Conservation (phyloP, 2,329 filamentous ascomycete genomes). For the Arachnopeziza araneosa region DNA sequence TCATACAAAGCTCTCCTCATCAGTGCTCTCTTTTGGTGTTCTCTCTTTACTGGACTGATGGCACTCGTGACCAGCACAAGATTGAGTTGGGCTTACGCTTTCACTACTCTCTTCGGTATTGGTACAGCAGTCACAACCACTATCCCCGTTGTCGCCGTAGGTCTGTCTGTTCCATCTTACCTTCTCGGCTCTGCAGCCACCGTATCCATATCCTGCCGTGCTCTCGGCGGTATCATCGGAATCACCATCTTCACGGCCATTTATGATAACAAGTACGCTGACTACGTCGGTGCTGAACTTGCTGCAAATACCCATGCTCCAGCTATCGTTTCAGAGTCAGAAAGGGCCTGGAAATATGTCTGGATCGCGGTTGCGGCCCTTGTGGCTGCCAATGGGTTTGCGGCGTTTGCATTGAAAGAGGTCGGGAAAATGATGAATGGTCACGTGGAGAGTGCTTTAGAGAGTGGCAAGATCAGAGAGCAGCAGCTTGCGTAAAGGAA, state of each 20-base stretch:
- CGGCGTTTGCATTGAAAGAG: slow-evolving; percentile 14
- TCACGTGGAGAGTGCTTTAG: slow-evolving; percentile 17
- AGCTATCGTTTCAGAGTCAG: slow-evolving; percentile 3
- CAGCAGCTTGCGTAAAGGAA: background rate
- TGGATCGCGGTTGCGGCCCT: slow-evolving; percentile 15
- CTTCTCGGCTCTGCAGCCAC: slow-evolving; percentile 19
- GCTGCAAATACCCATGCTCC: slow-evolving; percentile 8
- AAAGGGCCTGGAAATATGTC: slow-evolving; percentile 15
- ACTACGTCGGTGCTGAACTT: slow-evolving; percentile 10
- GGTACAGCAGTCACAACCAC: slow-evolving; percentile 16
- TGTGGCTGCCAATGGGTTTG: slow-evolving; percentile 13
- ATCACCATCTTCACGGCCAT: slow-evolving; percentile 18
- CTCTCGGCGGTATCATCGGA: slow-evolving; percentile 17
- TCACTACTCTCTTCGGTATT: slow-evolving; percentile 15
- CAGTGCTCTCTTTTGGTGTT: slow-evolving; percentile 12
- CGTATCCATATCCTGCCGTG: slow-evolving; percentile 11
- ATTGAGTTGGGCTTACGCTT: slow-evolving; percentile 10
- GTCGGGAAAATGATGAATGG: slow-evolving; percentile 17
- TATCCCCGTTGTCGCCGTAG: slow-evolving; percentile 15
- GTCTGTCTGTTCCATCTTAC: slow-evolving; percentile 14
- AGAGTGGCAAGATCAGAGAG: slow-evolving; percentile 10
- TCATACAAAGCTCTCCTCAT: slow-evolving; percentile 10
- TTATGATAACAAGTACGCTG: slow-evolving; percentile 16
- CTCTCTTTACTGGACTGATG: slow-evolving; percentile 18
- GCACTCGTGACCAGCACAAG: slow-evolving; percentile 8